Percentiles rank a stretch among this genome's conserved stretches.
Evolutionary conservation across 2,329 filamentous ascomycete species (phyloP).

Genomic region (Phialocephala subalpina): DNA sequence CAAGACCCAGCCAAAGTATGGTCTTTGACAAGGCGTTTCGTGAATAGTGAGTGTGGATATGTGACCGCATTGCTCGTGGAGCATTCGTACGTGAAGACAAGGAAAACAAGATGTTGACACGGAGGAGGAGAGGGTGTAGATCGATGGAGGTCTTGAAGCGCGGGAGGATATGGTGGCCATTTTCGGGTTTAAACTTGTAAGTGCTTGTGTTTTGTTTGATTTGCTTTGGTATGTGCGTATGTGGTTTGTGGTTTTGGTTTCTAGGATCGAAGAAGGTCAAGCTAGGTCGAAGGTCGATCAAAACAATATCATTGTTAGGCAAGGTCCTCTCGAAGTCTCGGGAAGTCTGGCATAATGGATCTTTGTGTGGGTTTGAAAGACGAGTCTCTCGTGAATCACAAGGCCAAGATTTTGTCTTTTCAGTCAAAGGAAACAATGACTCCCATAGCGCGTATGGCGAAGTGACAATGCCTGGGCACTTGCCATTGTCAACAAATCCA

Average conservation of each 20-base stretch:
- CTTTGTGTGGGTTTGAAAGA: neutral
- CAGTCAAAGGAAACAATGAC: neutral
- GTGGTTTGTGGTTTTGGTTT: neutral
- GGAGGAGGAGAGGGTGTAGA: neutral
- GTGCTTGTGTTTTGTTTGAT: neutral
- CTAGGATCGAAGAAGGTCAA: neutral
- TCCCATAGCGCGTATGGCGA: neutral
- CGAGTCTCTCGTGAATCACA: neutral
- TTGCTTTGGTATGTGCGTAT: neutral
- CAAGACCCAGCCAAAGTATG: conserved; percentile 9
- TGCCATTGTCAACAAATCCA: neutral
- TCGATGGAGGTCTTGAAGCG: neutral
- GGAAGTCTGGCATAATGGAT: neutral
- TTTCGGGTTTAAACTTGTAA: neutral
- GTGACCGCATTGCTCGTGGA: conserved; percentile 14
- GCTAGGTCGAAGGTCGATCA: neutral
- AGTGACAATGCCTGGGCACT: neutral
- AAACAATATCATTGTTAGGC: neutral
- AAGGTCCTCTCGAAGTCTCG: neutral
- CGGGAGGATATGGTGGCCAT: neutral
- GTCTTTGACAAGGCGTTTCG: conserved; percentile 5
- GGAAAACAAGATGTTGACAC: neutral
- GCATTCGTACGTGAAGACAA: conserved; percentile 10
- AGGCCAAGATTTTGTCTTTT: neutral
- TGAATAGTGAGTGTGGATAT: conserved; percentile 11